Conservation (phyloP, 2,329 filamentous ascomycete species). For the Bipolaris sorokiniana region DNA sequence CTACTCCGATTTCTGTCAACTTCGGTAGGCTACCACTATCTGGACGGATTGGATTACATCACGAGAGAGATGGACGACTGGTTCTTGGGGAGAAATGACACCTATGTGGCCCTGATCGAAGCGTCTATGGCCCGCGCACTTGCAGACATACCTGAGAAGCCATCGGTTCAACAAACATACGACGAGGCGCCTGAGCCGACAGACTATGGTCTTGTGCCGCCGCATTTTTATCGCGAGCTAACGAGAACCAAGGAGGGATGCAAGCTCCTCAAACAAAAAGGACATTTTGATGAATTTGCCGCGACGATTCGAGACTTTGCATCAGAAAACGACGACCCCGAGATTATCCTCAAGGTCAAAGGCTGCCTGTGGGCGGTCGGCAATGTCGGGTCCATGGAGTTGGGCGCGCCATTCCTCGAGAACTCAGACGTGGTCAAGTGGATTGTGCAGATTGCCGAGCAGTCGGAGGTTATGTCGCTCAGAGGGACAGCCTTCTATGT, state of each 20-base stretch:
- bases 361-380: conserved; percentile 97
- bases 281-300: conserved; percentile 94
- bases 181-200: conserved; percentile 56
- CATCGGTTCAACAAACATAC: conserved; percentile 53
- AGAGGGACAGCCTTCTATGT: conserved; percentile 97
- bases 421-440: conserved; percentile 84
- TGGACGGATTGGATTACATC: conserved; percentile 97
- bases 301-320: conserved; percentile 86
- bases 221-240: conserved; percentile 95
- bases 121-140: conserved; percentile 92
- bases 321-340: conserved; percentile 81
- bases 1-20: conserved; percentile 92
- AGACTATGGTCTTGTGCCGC: conserved; percentile 73
- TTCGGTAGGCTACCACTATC: conserved; percentile 95
- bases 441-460: conserved; percentile 87
- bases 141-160: conserved; percentile 63
- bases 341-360: conserved; percentile 91
- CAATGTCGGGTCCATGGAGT: conserved; percentile 97
- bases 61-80: conserved; percentile 99
- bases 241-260: conserved; percentile 93
- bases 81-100: conserved; percentile 96
- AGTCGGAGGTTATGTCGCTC: conserved; percentile 87
- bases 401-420: conserved; percentile 92
- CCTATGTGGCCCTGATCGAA: conserved; percentile 93
- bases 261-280: conserved; percentile 85